Evolutionary conservation across 2,329 filamentous ascomycete genomes (phyloP).

Genomic region (Malbranchea zuffiana): DNA sequence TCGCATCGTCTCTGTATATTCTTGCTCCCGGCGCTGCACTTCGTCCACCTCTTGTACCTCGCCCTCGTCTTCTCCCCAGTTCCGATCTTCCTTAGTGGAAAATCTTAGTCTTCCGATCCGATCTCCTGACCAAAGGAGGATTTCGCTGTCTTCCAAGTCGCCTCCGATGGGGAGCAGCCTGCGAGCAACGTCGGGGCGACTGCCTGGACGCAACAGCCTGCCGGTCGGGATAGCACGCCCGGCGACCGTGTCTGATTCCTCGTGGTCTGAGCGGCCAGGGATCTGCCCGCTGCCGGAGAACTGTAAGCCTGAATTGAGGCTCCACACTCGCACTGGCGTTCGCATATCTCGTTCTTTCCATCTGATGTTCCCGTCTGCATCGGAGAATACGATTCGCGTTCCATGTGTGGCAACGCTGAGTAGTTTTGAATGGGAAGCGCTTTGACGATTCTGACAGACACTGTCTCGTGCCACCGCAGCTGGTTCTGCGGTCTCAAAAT

Average conservation of each 20-base stretch:
- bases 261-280: too few relatives aligned
- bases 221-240: too few relatives aligned
- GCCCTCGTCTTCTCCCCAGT: slow-evolving; percentile 44
- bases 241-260: slow-evolving; percentile 4
- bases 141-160: slow-evolving; percentile 46
- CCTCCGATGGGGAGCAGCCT: slow-evolving; percentile 58
- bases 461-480: neutral
- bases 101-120: slow-evolving; percentile 63
- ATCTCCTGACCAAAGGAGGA: slow-evolving; percentile 83
- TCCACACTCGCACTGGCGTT: slow-evolving; percentile 44
- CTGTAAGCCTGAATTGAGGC: slow-evolving; percentile 39
- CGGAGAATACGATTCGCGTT: slow-evolving; percentile 68
- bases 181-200: slow-evolving; percentile 59
- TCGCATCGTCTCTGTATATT: slow-evolving; percentile 3
- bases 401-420: slow-evolving; percentile 74
- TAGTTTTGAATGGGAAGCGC: slow-evolving; percentile 67
- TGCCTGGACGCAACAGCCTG: too few relatives aligned
- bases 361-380: slow-evolving; percentile 71
- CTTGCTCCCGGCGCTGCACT: slow-evolving; percentile 52
- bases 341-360: slow-evolving; percentile 82
- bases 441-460: slow-evolving; percentile 67
- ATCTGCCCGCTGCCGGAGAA: too few relatives aligned
- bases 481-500: neutral
- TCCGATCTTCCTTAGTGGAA: slow-evolving; percentile 35
- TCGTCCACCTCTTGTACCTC: neutral